These are phyloP conservation scores for Paracoccidioides lutzii DNA, from an alignment of 2,329 filamentous ascomycete species.

Conservation along the genomic window DNA sequence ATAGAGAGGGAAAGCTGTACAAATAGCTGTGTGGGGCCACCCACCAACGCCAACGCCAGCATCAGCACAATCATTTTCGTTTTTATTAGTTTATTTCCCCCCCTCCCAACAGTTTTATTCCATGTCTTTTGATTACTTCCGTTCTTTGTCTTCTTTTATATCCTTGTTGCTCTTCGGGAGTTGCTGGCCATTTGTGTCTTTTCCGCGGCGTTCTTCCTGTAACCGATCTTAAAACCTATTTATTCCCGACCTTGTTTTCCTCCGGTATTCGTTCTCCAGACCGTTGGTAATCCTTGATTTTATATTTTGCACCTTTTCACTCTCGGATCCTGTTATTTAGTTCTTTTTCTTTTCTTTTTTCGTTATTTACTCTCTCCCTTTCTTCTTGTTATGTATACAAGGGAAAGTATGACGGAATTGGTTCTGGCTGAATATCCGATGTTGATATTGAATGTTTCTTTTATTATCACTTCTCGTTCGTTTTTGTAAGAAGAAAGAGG, in stretches of 20 bases:
- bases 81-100: background rate
- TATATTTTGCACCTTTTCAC: background rate
- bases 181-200: no score
- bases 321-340: background rate
- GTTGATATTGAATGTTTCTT: background rate
- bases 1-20: background rate
- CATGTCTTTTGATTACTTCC: background rate
- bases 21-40: background rate
- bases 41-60: background rate
- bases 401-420: background rate
- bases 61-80: background rate
- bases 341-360: background rate
- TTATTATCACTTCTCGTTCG: background rate
- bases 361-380: background rate
- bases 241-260: no score
- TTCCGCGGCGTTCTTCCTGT: no score
- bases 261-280: background rate
- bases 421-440: background rate
- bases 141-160: background rate
- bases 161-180: background rate
- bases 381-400: background rate
- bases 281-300: background rate
- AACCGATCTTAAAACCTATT: no score
- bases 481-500: background rate
- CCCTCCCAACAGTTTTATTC: background rate